Percentiles rank a stretch among this genome's conserved stretches.
These are phyloP conservation scores for Metarhizium robertsii DNA, from an alignment of 2,329 filamentous ascomycete genomes.

Conservation along the genomic window DNA sequence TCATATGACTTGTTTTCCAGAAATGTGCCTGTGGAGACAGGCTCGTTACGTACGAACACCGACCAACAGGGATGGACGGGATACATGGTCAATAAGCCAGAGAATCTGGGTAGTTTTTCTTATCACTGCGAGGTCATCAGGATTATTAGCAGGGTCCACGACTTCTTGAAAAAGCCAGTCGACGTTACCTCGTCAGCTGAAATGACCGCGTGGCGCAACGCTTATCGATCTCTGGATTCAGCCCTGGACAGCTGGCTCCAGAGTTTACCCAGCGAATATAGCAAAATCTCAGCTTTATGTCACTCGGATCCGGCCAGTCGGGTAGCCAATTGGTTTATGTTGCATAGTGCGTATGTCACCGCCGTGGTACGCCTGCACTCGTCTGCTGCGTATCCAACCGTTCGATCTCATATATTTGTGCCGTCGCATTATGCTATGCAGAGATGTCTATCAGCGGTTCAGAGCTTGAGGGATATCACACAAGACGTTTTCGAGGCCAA, in stretches of 20 bases:
- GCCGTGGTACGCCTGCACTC: constrained; percentile 34
- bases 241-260: constrained; percentile 32
- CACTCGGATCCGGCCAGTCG: constrained; percentile 35
- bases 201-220: constrained; percentile 31
- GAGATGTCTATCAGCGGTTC: constrained; percentile 32
- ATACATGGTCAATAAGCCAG: constrained; percentile 26
- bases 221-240: constrained; percentile 28
- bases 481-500: constrained; percentile 34
- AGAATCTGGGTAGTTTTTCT: constrained; percentile 35
- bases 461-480: constrained; percentile 33
- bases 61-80: constrained; percentile 15
- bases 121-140: constrained; percentile 35
- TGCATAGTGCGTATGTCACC: constrained; percentile 35
- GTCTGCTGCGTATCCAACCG: constrained; percentile 31
- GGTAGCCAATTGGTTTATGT: constrained; percentile 37
- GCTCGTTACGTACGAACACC: constrained; percentile 17
- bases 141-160: constrained; percentile 32
- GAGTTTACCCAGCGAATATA: constrained; percentile 33
- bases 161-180: constrained; percentile 30
- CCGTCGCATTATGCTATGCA: constrained; percentile 36
- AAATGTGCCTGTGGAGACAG: constrained; percentile 33
- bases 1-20: constrained; percentile 35
- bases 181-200: constrained; percentile 28
- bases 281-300: constrained; percentile 34
- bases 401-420: constrained; percentile 30